Evolutionary conservation across 2,329 filamentous ascomycete genomes (phyloP), one percentile per base, ranked within the genome.

Genomic region (Botrytis fragariae): DNA sequence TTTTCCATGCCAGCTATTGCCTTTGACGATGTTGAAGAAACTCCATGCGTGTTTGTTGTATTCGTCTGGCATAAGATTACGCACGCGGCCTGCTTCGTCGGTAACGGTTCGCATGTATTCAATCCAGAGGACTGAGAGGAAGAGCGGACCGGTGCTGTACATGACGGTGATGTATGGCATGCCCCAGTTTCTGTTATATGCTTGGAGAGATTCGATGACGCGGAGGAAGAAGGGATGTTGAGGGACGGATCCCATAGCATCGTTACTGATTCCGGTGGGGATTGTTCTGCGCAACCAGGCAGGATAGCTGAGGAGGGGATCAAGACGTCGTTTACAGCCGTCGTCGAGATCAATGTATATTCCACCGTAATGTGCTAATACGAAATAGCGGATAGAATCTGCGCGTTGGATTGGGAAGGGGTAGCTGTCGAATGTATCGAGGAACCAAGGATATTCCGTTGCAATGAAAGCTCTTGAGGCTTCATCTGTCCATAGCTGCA

Each of bases 181-280:
- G 29, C 74, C 75, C 92, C 92, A 95, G 76, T 88, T 88, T 74
- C 88, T 86, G 79, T 92, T 87, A 82, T 93, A 93, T 72, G 86
- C 85, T 73, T 89, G 86, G n/a, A 95, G 84, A 20, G 87, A 85
- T 75, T 92, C 87, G 77, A 93, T 92, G 57, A 92, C 90, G 67
- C 86, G 85, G 69, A 90, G 84, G 84, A 94, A 94, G 84, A 93
- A 93, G 0, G 92, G 92, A 78, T 95, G 93, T 74, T 89, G 86
- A 0, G 91, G 89, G 0, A 92, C 86, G 25, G 91, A 84, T 67
- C 91, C 91, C 92, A 95, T 94, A 59, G 90, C 91, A 79, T 95
- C 92, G 84, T 95, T 95, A 77, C 90, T 92, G 77, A 95, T 93
- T 75, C 92, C 92, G 1, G 92, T 95, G 3, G 93, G 93, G 4